Evolutionary conservation across 202 grass and related monocot genomes (phyloP).

Genomic region (Schoenoplectus triqueter): DNA sequence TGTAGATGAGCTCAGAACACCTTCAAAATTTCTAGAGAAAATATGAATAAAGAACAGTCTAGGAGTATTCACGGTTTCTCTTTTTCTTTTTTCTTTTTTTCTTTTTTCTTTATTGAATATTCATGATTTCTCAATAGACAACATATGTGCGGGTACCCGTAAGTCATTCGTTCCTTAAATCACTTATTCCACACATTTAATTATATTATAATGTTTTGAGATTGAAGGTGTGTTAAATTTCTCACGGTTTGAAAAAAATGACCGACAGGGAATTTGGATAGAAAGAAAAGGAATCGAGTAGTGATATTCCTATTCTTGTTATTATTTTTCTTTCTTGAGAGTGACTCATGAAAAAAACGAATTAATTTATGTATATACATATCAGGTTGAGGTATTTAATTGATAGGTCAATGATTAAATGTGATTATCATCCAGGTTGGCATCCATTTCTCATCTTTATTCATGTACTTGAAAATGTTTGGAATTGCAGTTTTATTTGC

Average conservation of each 20-base stretch:
- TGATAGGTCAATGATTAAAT: constrained; percentile 42
- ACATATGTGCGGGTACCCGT: not conserved
- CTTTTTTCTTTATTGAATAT: too few species aligned
- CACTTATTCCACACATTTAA: not conserved
- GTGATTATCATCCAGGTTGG: constrained; percentile 28
- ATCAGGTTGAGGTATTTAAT: not conserved
- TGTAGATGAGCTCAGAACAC: not conserved
- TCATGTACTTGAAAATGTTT: constrained; percentile 7
- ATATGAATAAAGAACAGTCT: not conserved
- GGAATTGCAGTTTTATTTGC: constrained; percentile 7
- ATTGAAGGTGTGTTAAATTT: not conserved
- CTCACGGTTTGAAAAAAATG: not conserved
- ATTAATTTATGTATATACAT: constrained; percentile 13
- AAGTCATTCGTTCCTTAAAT: not conserved
- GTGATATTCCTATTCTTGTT: not conserved
- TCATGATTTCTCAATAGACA: not conserved
- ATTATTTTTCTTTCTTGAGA: constrained; percentile 6
- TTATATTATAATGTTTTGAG: not conserved
- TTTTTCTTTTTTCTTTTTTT: too few species aligned
- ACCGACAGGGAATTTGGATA: not conserved
- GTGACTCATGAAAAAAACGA: constrained; percentile 16
- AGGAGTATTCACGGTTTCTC: not conserved
- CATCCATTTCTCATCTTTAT: constrained; percentile 3
- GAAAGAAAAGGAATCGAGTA: not conserved
- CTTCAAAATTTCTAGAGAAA: constrained; percentile 10